phyloP scores from a whole-genome alignment of 768 basidiomycete species.

The Sporobolomyces roseus region DNA sequence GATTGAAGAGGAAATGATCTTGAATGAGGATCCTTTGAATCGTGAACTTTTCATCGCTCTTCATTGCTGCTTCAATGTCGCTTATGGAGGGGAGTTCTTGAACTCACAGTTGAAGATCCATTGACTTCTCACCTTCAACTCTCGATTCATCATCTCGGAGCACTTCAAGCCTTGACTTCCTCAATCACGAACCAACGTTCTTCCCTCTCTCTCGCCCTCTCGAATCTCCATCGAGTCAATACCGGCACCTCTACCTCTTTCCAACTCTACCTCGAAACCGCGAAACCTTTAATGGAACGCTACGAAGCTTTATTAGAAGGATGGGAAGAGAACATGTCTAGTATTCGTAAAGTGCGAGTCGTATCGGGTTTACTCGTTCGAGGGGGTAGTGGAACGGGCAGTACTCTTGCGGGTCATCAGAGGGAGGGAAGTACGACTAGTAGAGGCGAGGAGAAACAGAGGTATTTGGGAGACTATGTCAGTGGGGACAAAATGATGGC shows the following conservation, averaged over 20 bases:
- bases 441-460: conserved; percentile 36
- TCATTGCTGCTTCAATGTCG: too few relatives aligned
- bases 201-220: conserved; percentile 36
- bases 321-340: conserved; percentile 40
- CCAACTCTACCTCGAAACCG: conserved; percentile 32
- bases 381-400: too few relatives aligned
- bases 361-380: conserved; percentile 19
- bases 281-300: conserved; percentile 23
- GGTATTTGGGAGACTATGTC: conserved; percentile 43
- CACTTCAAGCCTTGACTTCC: conserved; percentile 33
- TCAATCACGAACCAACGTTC: conserved; percentile 38
- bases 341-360: conserved; percentile 39
- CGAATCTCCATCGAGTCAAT: conserved; percentile 42
- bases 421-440: not conserved
- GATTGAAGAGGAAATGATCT: conserved; percentile 31
- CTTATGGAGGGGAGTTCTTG: too few relatives aligned
- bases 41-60: conserved; percentile 3
- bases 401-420: not conserved
- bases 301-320: conserved; percentile 37
- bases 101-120: conserved; percentile 27
- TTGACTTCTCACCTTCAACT: conserved; percentile 32
- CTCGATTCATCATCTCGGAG: conserved; percentile 36
- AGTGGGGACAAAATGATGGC: conserved; percentile 43
- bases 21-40: conserved; percentile 31
- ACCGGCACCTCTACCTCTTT: conserved; percentile 23